Evolutionary conservation across 306 rosid species (phyloP), one percentile per base, ranked within the genome.

Genomic region (Arachis stenosperma): DNA sequence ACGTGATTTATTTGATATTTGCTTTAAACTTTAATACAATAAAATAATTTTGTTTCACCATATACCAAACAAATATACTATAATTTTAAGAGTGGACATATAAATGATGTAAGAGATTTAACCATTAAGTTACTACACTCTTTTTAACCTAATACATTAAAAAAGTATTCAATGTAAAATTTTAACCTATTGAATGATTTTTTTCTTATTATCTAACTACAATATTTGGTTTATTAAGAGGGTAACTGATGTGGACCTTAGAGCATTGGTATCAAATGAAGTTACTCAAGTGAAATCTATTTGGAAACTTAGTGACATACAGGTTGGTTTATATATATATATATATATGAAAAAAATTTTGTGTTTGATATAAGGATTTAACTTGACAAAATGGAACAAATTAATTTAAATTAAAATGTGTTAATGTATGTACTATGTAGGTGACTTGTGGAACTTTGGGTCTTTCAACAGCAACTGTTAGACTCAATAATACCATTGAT

Each of bases 401-500:
- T 55, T 29, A 3, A 55, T 0, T 2, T 12, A 48, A 39, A 29
- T 13, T 33, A 66, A 61, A 70, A 33, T 62, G 50, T 12, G 6
- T 41, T 76, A 58, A 84, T 43, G 27, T 53, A 52, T 74, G 62
- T 83, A 92, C 33, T 53, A 52, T 67, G 65, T 83, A 92, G 97
- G 97, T 89, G 48, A 89, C 92, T 57, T 90, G 92, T 77, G 96
- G 97, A 71, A 86, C 93, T 59, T 81, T 84, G 54, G 91, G 85
- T 66, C 89, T 86, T 70, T 81, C 96, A 22, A 93, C 98, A 0
- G 78, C 94, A n/a, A 90, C 96, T 0, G 83, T 92, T 37, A 92
- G 88, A 83, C 88, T 92, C 44, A 50, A 81, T 66, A 70, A 47
- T 74, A 33, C 37, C 37, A 53, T 65, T 37, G 78, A 84, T 75